Base-by-base conservation (phyloP, 2,329 filamentous ascomycete genomes). In the Fusarium chaquense region DNA sequence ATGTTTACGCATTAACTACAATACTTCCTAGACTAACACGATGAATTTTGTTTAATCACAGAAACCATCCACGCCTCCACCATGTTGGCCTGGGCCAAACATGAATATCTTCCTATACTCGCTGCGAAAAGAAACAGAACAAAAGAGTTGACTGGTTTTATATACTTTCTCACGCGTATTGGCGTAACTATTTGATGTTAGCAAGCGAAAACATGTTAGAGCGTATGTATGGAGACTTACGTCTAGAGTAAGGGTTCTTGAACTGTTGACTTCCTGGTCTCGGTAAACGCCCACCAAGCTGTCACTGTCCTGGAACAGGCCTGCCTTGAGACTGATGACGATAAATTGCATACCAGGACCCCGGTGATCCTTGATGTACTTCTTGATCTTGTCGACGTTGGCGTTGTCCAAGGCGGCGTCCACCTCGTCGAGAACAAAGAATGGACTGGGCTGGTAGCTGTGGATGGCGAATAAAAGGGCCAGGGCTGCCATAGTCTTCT, bases 281-380 rank as follows among this genome's bases (percentile, higher is more conserved):
- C 96, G 87, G 83, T 97, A 98, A 13, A 99, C 94, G 53, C 96
- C 96, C 6, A 99, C 94, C 74, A 99, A 81, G 66, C 94, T 97
- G 85, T 99, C 94, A 77, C 93, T 97, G 79, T 97, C 93, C 81
- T 99, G 94, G 83, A 98, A 99, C 59, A 99, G 84, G 2, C 94
- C 94, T 0, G 94, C 92, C 86, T 99, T 99, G 78, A 99, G 86
- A 82, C 90, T 94, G 80, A 99, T 99, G 72, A 99, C 96, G 65
- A 99, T 97, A 74, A 99, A 99, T 80, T 99, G 96, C 94, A 98
- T 98, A 16, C 97, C 97, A 2, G 96, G 96, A 1, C 93, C 93
- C 1, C 94, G 93, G 80, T 99, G 94, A 76, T 97, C 93, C 38
- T 91, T 89, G 67, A 99, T 97, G 77, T 99, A 99, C 80, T 96